These are phyloP conservation scores for Chondrus crispus DNA, from an alignment of 23 red algal species.

Conservation along the genomic window DNA sequence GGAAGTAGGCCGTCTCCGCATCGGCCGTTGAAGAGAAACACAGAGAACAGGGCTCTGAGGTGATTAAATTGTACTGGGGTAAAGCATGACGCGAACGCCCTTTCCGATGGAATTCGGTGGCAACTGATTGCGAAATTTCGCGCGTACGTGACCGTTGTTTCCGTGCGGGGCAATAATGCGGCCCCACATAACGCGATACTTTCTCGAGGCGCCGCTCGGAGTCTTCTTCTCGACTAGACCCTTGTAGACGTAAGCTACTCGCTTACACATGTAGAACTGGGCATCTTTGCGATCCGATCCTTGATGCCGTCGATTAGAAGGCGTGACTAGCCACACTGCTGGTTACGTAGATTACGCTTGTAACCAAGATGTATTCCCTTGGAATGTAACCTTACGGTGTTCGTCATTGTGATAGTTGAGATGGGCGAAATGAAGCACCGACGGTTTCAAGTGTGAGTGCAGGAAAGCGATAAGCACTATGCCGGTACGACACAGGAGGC, in stretches of 20 bases:
- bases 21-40: too few species aligned
- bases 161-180: constrained; percentile 92
- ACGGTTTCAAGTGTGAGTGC: too few species aligned
- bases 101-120: constrained; percentile 83
- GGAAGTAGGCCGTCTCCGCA: too few species aligned
- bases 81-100: constrained; percentile 93
- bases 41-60: too few species aligned
- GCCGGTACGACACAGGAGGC: too few species aligned
- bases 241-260: constrained; percentile 94
- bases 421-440: too few species aligned
- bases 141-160: constrained; percentile 70
- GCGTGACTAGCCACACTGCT: constrained; percentile 73
- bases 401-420: not conserved
- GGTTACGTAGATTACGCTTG: constrained; percentile 76
- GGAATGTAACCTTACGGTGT: constrained; percentile 58
- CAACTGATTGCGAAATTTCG: constrained; percentile 87
- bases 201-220: constrained; percentile 38
- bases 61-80: constrained; percentile 86
- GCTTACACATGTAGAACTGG: constrained; percentile 87
- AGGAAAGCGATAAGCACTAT: too few species aligned
- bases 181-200: constrained; percentile 90
- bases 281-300: constrained; percentile 62
- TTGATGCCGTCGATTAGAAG: constrained; percentile 85
- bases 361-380: constrained; percentile 93
- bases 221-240: constrained; percentile 66